These are phyloP conservation scores for Pseudozyma sp. DNA, from an alignment of 1,284 basidiomycete genomes.

Conservation along the genomic window DNA sequence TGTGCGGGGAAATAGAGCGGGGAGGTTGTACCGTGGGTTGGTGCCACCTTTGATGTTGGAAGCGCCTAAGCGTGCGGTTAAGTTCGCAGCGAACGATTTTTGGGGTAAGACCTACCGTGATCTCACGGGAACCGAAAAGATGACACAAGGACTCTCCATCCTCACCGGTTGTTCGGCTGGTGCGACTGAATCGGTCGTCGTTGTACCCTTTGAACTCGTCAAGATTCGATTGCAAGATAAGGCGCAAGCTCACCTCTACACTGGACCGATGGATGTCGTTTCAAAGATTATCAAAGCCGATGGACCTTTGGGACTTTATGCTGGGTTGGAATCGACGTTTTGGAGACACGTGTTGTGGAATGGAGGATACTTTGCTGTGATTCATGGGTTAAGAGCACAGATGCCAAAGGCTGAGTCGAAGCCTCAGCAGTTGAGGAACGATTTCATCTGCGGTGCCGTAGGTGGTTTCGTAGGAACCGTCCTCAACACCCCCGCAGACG, in stretches of 20 bases:
- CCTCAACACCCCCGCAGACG: conserved; percentile 85
- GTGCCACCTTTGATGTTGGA: conserved; percentile 93
- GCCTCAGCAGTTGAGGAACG: conserved; percentile 83
- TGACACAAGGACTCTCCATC: conserved; percentile 87
- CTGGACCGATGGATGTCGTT: conserved; percentile 91
- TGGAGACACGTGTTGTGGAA: conserved; percentile 72
- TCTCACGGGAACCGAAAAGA: conserved; percentile 79
- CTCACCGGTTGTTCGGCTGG: conserved; percentile 93
- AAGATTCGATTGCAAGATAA: conserved; percentile 92
- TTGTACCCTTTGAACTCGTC: conserved; percentile 96
- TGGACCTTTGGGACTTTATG: conserved; percentile 85
- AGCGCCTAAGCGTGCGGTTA: conserved; percentile 97
- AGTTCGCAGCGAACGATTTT: conserved; percentile 90
- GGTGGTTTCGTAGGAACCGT: conserved; percentile 87
- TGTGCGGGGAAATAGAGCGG: conserved; percentile 67
- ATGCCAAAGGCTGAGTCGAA: conserved; percentile 80
- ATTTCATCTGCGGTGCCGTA: conserved; percentile 87
- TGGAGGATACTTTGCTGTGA: conserved; percentile 76
- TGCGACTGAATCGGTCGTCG: conserved; percentile 92
- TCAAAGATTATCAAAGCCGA: conserved; percentile 88
- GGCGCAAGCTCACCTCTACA: conserved; percentile 84
- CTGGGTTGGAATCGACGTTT: conserved; percentile 64
- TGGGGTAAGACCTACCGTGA: conserved; percentile 75
- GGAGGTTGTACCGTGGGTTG: conserved; percentile 91
- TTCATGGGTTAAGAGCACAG: conserved; percentile 82